Conservation (phyloP, 1,284 basidiomycete genomes). For the Ceratobasidium sp. region DNA sequence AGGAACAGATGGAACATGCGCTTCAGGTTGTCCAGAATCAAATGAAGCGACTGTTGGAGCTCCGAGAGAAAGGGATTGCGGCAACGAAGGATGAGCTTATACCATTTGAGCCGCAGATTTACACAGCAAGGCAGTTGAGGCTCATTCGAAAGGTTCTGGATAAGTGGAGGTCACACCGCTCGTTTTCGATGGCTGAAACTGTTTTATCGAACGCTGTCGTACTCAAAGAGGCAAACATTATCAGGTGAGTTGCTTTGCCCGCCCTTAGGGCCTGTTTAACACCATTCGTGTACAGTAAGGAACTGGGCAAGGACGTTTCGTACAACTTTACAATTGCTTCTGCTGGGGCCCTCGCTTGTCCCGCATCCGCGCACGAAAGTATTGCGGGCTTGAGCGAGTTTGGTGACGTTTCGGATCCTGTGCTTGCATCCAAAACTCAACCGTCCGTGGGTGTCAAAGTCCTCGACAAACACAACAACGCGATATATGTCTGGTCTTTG, state of each 20-base stretch:
- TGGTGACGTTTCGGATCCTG: slow-evolving; percentile 88
- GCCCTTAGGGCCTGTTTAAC: background rate
- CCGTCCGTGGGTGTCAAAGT: slow-evolving; percentile 92
- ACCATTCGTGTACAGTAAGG: slow-evolving; percentile 66
- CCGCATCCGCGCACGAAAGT: slow-evolving; percentile 84
- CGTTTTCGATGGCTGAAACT: slow-evolving; percentile 92
- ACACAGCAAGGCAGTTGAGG: slow-evolving; percentile 80
- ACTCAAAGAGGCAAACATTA: slow-evolving; percentile 94
- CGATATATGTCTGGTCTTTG: slow-evolving; percentile 91
- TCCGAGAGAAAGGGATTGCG: slow-evolving; percentile 78
- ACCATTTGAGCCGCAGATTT: slow-evolving; percentile 80
- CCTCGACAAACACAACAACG: slow-evolving; percentile 84
- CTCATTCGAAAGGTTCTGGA: slow-evolving; percentile 83
- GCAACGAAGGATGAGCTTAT: slow-evolving; percentile 64
- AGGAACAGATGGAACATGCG: slow-evolving; percentile 90
- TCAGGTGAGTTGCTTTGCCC: slow-evolving; percentile 68
- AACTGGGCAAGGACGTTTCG: slow-evolving; percentile 83
- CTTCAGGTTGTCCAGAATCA: slow-evolving; percentile 81
- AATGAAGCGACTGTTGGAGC: slow-evolving; percentile 83
- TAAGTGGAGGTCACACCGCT: slow-evolving; percentile 84
- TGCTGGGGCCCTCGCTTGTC: slow-evolving; percentile 81
- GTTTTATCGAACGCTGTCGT: slow-evolving; percentile 86
- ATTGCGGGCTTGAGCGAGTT: slow-evolving; percentile 91
- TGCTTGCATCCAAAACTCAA: slow-evolving; percentile 74
- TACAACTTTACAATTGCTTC: slow-evolving; percentile 94